Percentiles rank a stretch among this genome's conserved stretches.
Evolutionary conservation across 2,329 filamentous ascomycete genomes (phyloP).

Genomic region (Dactylonectria macrodidyma): DNA sequence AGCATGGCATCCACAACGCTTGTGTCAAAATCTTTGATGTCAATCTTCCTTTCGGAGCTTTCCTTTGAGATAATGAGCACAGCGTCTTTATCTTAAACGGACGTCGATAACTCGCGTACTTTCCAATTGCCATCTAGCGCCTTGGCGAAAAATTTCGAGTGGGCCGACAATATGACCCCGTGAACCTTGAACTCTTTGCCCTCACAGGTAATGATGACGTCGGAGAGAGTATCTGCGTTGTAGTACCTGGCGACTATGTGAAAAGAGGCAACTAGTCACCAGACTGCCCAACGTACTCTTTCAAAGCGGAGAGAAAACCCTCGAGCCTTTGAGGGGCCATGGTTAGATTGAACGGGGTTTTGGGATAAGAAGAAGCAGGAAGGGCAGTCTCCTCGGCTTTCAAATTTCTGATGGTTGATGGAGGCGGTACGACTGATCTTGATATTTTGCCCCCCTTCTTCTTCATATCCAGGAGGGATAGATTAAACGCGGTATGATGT

Average conservation of each 20-base stretch:
- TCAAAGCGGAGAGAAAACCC: background rate
- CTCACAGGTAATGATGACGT: constrained; percentile 13
- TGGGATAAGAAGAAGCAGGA: background rate
- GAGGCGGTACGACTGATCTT: background rate
- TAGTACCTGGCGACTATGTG: background rate
- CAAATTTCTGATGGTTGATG: background rate
- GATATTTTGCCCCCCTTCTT: background rate
- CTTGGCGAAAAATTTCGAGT: constrained; percentile 31
- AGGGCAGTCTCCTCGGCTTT: background rate
- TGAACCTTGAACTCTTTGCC: constrained; percentile 32
- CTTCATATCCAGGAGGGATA: background rate
- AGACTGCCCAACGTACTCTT: background rate
- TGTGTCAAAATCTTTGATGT: constrained; percentile 34
- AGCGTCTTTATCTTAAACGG: background rate
- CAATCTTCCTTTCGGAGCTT: constrained; percentile 27
- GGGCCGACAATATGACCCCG: constrained; percentile 28
- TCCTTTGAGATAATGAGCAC: constrained; percentile 8
- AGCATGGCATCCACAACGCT: constrained; percentile 34
- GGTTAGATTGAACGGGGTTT: background rate
- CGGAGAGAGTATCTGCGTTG: constrained; percentile 2
- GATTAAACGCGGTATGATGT: background rate
- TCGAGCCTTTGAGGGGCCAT: background rate
- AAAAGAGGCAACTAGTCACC: background rate
- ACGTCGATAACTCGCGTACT: background rate
- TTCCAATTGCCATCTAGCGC: constrained; percentile 15